Evolutionary conservation across 2,329 filamentous ascomycete species (phyloP), one percentile per base, ranked within the genome.

Genomic region (Acrodontium crateriforme): DNA sequence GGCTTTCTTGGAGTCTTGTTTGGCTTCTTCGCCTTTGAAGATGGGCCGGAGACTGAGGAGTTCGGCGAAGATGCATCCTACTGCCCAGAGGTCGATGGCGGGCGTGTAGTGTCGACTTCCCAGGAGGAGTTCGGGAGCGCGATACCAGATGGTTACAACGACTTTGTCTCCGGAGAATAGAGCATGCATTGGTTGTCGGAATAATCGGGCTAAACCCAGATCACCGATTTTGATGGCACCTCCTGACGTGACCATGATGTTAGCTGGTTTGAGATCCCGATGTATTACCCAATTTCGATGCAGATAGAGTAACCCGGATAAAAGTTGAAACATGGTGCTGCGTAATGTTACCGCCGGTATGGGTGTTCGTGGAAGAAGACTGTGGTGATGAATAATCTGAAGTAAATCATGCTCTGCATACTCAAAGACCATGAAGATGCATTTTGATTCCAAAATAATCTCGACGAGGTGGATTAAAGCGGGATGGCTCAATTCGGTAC

Each of bases 371-470:
- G 83, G 76, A 32, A 85, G 78, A 52, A 93, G 78, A 2, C 81
- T 92, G 56, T 98, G 89, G 52, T 95, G 85, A 52, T 98, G 89
- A 42, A 98, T 94, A 52, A 98, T 95, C 54, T 98, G 89, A 4
- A 98, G 65, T 19, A 98, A 62, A 55, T 98, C 89, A 54, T 98
- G 89, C 56, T 98, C 89, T 41, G 89, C 89, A 54, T 93, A 98
- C 55, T 95, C 89, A 45, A 98, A 95, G 2, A 98, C 85, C 79
- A 98, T 98, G 58, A 85, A 98, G 53, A 98, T 95, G 60, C 85
- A 94, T 61, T 95, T 95, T 55, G 93, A 85, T 58, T 98, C 87
- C 3, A 98, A 67, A 46, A 98, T 93, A 46, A 93, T 95, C 57
- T 98, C 89, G 36, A 87, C 74, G 1, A 94, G 71, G 34, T 78